Percentiles rank a stretch among this genome's conserved stretches.
Conservation (phyloP, 306 rosid genomes). For the Arachis stenosperma region DNA sequence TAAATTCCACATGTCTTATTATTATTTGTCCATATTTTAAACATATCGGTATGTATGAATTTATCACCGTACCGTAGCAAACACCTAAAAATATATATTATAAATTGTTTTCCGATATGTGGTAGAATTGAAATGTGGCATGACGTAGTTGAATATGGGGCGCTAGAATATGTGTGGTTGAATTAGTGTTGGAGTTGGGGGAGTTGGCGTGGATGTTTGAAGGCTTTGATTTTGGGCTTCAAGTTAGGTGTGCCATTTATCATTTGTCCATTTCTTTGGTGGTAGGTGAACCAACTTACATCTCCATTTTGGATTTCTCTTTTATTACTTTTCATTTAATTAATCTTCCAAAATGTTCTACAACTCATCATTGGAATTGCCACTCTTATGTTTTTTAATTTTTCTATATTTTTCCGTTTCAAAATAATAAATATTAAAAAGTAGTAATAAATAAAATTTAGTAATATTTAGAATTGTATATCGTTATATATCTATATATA, state of each 20-base stretch:
- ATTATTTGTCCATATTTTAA: too few species aligned
- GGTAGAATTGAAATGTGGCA: background rate
- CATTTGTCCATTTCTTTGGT: background rate
- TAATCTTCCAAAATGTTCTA: background rate
- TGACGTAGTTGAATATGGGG: slow-evolving; percentile 4
- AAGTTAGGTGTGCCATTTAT: background rate
- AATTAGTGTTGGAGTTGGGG: background rate
- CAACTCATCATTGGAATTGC: background rate
- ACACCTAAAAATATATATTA: too few species aligned
- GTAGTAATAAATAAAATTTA: too few species aligned
- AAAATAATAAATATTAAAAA: too few species aligned
- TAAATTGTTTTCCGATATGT: too few species aligned
- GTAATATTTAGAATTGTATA: too few species aligned
- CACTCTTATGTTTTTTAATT: too few species aligned
- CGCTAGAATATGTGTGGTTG: background rate
- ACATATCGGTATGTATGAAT: too few species aligned
- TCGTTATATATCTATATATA: too few species aligned
- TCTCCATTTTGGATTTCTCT: background rate
- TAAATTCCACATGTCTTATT: too few species aligned
- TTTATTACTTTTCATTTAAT: background rate
- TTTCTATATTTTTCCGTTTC: too few species aligned
- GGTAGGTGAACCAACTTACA: slow-evolving; percentile 20
- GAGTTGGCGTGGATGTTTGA: background rate
- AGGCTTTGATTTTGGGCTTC: background rate
- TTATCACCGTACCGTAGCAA: too few species aligned